phyloP scores from a whole-genome alignment of 2,329 filamentous ascomycete genomes.

The Botrytis porri region DNA sequence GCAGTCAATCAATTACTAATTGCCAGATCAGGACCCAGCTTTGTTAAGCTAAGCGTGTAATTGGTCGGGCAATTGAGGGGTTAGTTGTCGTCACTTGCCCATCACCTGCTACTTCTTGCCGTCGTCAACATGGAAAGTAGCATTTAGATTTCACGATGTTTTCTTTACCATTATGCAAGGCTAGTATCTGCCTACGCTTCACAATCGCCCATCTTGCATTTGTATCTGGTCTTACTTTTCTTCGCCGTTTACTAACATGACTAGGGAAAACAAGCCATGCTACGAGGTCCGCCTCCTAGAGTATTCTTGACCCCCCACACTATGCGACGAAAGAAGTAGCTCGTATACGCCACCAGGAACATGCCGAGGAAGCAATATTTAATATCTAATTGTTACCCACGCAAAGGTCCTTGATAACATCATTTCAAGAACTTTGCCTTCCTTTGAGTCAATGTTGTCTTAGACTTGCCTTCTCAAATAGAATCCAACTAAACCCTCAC shows the following conservation, averaged over 20 bases:
- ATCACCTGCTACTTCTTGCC: background rate
- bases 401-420: background rate
- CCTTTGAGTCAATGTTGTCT: background rate
- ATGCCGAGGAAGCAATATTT: conserved; percentile 17
- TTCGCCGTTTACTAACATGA: conserved; percentile 2
- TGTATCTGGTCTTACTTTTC: background rate
- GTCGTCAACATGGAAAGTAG: background rate
- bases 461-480: background rate
- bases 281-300: conserved; percentile 28
- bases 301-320: conserved; percentile 26
- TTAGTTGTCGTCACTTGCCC: background rate
- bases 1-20: conserved; percentile 3
- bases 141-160: conserved; percentile 8
- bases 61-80: background rate
- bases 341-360: conserved; percentile 17
- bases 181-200: conserved; percentile 10
- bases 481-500: background rate
- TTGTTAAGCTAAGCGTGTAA: background rate
- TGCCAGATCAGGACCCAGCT: background rate
- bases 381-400: conserved; percentile 8
- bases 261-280: conserved; percentile 22
- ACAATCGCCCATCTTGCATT: conserved; percentile 19
- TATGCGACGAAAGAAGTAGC: conserved; percentile 12
- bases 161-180: background rate
- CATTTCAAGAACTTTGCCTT: background rate